These are phyloP conservation scores for Solanum sejunctum DNA, from an alignment of 257 asterid species.

Conservation along the genomic window DNA sequence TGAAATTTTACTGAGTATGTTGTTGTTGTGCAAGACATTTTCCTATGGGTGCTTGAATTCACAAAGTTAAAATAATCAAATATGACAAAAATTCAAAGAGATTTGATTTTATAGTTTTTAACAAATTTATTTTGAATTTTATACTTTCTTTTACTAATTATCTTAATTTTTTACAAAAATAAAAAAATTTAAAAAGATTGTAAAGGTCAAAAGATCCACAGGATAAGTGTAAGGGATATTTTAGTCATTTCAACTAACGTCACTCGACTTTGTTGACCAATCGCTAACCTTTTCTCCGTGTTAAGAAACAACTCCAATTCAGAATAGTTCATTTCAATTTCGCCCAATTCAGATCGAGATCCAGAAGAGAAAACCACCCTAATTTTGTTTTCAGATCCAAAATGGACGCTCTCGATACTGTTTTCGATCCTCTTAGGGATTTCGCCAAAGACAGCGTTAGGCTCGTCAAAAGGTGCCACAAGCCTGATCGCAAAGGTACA, in stretches of 20 bases:
- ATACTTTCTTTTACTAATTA: too few relatives aligned
- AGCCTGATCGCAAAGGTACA: constrained; percentile 23
- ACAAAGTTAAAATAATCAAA: not conserved
- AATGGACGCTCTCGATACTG: constrained; percentile 24
- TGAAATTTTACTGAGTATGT: too few relatives aligned
- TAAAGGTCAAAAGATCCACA: not conserved
- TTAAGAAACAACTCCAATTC: not conserved
- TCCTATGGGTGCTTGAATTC: not conserved
- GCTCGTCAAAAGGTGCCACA: constrained; percentile 27
- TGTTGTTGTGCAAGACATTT: not conserved
- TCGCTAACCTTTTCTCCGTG: not conserved
- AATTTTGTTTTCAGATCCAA: not conserved
- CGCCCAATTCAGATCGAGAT: not conserved
- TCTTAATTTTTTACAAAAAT: too few relatives aligned
- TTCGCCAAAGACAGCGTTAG: constrained; percentile 25
- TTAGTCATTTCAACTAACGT: not conserved
- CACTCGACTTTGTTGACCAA: not conserved
- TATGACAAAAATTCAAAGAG: not conserved
- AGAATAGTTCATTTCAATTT: not conserved
- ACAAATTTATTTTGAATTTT: not conserved
- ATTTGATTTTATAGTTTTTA: not conserved
- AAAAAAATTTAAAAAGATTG: too few relatives aligned
- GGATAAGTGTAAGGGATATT: not conserved
- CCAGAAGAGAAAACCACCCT: not conserved
- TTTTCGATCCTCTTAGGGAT: constrained; percentile 23